These are phyloP conservation scores for Bipolaris bicolor DNA, from an alignment of 2,329 filamentous ascomycete species.

Conservation along the genomic window DNA sequence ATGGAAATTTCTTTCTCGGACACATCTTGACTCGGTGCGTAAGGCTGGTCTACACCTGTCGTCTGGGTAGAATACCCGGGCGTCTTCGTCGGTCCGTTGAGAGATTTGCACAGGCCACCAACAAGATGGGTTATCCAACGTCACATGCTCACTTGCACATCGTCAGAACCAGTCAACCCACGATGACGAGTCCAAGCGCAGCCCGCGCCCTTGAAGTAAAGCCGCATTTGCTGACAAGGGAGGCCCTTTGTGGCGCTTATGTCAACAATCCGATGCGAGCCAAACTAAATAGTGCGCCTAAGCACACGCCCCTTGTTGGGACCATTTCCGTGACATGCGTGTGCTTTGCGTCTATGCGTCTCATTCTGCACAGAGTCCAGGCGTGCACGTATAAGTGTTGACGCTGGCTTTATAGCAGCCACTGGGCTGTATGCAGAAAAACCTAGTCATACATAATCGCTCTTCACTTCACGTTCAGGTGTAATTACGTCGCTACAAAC, in stretches of 20 bases:
- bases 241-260: neutral
- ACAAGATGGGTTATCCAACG: constrained; percentile 14
- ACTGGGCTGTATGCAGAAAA: neutral
- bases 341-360: constrained; percentile 2
- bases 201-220: neutral
- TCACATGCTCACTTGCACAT: constrained; percentile 7
- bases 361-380: constrained; percentile 1
- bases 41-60: neutral
- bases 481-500: neutral
- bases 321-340: neutral
- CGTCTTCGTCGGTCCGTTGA: constrained; percentile 6
- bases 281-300: neutral
- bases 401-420: constrained; percentile 3
- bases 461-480: neutral
- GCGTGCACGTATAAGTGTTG: constrained; percentile 2
- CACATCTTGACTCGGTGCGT: neutral
- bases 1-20: neutral
- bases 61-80: neutral
- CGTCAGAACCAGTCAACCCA: constrained; percentile 6
- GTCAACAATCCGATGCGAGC: neutral
- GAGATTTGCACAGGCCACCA: constrained; percentile 21
- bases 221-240: constrained; percentile 1
- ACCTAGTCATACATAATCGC: neutral
- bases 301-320: neutral
- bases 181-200: constrained; percentile 1